Base-by-base conservation (phyloP, 257 asterid species). In the Rhazya stricta region DNA sequence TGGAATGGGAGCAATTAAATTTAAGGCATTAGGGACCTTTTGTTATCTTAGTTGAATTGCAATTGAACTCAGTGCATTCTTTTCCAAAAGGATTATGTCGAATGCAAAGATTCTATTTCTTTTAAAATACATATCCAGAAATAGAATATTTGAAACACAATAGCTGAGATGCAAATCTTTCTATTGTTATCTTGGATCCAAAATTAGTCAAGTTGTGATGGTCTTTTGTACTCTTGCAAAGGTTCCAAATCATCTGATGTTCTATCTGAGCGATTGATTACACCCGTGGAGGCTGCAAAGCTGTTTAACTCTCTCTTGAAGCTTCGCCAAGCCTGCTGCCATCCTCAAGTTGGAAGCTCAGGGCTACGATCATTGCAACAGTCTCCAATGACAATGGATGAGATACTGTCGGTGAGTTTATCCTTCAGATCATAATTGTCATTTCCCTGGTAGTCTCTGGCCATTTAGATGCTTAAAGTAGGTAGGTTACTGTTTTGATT, bases 321-420 rank as follows among this genome's bases (percentile, higher is more conserved):
- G 91, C 98, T 94, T 82, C 99, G 99, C 37, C 99, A 94, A 83
- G 99, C 98, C 25, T 94, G 98, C 78, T 94, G 99, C 80, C 99
- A 94, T 85, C 99, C 99, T 82, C 99, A 94, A 86, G 98, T 94
- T 66, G 98, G 99, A 87, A 94, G 98, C 86, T 90, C 96, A 79
- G 99, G 99, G 69, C 76, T 94, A 74, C 97, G 99, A 57, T 83
- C 97, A 66, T 78, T 92, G 86, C 98, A 94, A 74, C 93, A 88
- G 81, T 90, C 97, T 79, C 98, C 99, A 67, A 89, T 94, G 99
- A 92, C 98, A 68, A 94, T 94, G 99, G 98, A 92, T 77, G 99
- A 94, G 85, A 87, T 94, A 76, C 85, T 94, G 69, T 92, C 86
- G 86, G 99, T 92, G 79, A 77, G 96, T 87, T 78, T 57, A 46